Percentiles rank a stretch among this genome's conserved stretches.
phyloP scores from a whole-genome alignment of 805 yeast species.

The Hanseniaspora singularis region DNA sequence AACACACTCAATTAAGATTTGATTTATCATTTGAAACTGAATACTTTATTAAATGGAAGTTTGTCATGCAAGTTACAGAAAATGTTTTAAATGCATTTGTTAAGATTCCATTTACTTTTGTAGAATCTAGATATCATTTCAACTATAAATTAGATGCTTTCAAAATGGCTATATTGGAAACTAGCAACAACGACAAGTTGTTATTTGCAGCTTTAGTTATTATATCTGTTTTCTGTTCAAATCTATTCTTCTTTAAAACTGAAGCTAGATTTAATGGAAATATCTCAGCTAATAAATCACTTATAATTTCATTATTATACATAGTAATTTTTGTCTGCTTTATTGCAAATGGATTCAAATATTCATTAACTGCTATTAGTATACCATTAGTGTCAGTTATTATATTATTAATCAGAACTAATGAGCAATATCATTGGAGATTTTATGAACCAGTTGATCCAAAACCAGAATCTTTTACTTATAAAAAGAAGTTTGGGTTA shows the following conservation, averaged over 20 bases:
- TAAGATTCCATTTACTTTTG: constrained; percentile 14
- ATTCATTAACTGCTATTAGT: constrained; percentile 32
- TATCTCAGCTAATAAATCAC: constrained; percentile 32
- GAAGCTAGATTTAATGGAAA: constrained; percentile 26
- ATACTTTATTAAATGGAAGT: constrained; percentile 5
- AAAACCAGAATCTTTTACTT: constrained; percentile 7
- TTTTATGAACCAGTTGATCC: constrained; percentile 15
- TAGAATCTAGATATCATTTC: constrained; percentile 12
- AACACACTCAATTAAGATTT: constrained; percentile 17
- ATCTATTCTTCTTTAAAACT: constrained; percentile 31
- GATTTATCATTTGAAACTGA: constrained; percentile 19
- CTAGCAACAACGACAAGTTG: not conserved
- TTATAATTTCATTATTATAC: constrained; percentile 33
- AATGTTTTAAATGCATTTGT: constrained; percentile 7
- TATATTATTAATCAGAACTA: constrained; percentile 33
- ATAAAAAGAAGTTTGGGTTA: constrained; percentile 12
- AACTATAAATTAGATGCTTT: constrained; percentile 13
- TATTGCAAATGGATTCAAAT: constrained; percentile 27
- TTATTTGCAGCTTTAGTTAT: constrained; percentile 23
- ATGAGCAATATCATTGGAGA: constrained; percentile 15
- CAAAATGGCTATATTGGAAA: constrained; percentile 11
- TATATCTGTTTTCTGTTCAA: constrained; percentile 29
- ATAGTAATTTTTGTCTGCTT: constrained; percentile 31
- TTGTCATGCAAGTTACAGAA: not conserved
- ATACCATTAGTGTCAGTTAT: constrained; percentile 30